Evolutionary conservation across 805 yeast species (phyloP), one percentile per base, ranked within the genome.

Genomic region (Saturnispora diversa): DNA sequence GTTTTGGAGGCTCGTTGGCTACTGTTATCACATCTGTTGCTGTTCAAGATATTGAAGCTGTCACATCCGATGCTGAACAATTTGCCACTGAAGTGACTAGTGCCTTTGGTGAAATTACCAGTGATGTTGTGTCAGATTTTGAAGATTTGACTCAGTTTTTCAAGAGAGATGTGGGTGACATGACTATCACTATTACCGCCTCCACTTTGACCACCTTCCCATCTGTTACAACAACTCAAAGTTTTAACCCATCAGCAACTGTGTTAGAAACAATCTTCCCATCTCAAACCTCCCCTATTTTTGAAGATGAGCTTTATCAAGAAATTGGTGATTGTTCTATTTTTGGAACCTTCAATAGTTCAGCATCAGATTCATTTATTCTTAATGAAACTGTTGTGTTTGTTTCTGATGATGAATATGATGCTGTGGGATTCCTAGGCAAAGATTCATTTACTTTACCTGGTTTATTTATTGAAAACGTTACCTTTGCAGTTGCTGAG

Each of bases 401-500:
- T n/a, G 30, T 36, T 29, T 39, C 43, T 3, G 34, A 35, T 11
- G 31, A 37, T 26, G 33, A 38, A 17, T 24, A 26, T 17, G 42
- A 26, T n/a, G 42, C 46, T 10, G 24, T 34, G 24, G 50, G 50
- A 32, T 10, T 20, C 9, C 16, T 41, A 7, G 50, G 43, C 26
- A 35, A 45, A 10, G 50, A 47, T 39, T 34, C 43, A 5, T 13
- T 47, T 11, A 15, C 26, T 13, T 22, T 33, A 4, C 10, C 12
- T 12, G 25, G 24, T 15, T 3, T 24, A 3, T 12, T 33, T 8
- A n/a, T 42, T 6, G 32, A 31, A 10, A 32, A 33, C 25, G 29
- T 36, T 8, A 25, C 42, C 5, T 42, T 48, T 31, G 50, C 40
- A 13, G 38, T 39, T 29, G 49, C 45, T 5, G 44, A 44, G n/a